Conservation (phyloP, 768 basidiomycete species). For the Vararia minispora region DNA sequence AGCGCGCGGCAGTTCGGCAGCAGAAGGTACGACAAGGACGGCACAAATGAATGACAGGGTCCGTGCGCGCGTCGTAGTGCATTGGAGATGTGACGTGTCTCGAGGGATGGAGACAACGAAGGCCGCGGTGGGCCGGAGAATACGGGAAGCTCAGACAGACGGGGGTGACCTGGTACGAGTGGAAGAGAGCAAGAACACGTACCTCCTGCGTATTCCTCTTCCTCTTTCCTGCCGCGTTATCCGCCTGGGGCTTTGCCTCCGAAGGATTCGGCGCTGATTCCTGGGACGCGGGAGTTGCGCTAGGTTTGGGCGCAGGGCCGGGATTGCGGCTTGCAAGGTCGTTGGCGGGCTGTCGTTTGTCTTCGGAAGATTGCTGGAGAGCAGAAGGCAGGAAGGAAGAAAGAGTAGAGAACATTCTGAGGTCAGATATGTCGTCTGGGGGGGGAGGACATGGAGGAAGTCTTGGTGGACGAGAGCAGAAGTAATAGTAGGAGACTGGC, state of each 20-base stretch:
- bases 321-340: slow-evolving; percentile 1
- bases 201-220: slow-evolving; percentile 41
- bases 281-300: not conserved
- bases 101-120: too few relatives aligned
- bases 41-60: not conserved
- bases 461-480: too few relatives aligned
- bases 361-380: slow-evolving; percentile 26
- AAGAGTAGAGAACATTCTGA: slow-evolving; percentile 43
- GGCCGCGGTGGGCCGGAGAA: not conserved
- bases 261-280: too few relatives aligned
- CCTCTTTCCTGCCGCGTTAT: slow-evolving; percentile 27
- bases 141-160: not conserved
- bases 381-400: slow-evolving; percentile 38
- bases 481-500: too few relatives aligned
- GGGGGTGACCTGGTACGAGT: not conserved
- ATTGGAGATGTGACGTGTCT: too few relatives aligned
- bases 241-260: slow-evolving; percentile 7
- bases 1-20: too few relatives aligned
- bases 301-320: not conserved
- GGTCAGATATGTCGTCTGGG: slow-evolving; percentile 26
- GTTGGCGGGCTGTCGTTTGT: slow-evolving; percentile 9
- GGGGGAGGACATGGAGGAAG: slow-evolving; percentile 1
- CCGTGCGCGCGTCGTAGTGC: too few relatives aligned
- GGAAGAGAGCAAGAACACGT: slow-evolving; percentile 8
- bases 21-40: too few relatives aligned